These are phyloP conservation scores for Colletotrichum musicola DNA, from an alignment of 2,329 filamentous ascomycete genomes.

Conservation along the genomic window DNA sequence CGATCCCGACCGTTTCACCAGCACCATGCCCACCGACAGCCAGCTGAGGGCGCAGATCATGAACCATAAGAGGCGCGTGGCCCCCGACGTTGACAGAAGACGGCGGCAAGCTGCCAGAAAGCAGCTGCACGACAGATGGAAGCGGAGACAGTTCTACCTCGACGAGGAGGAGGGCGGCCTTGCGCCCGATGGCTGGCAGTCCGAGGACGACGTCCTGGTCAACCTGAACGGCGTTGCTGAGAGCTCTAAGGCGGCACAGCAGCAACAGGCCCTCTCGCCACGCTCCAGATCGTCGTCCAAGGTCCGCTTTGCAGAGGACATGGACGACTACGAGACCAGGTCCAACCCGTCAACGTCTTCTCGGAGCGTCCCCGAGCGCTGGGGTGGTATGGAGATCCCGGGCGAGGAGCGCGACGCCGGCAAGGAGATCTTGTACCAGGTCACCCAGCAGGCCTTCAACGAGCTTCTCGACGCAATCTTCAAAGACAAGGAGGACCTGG, in stretches of 20 bases:
- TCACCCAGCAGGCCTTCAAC: slow-evolving; percentile 93
- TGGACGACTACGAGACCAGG: slow-evolving; percentile 75
- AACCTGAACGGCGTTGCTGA: slow-evolving; percentile 54
- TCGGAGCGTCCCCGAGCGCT: slow-evolving; percentile 77
- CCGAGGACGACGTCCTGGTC: slow-evolving; percentile 68
- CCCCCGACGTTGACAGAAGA: slow-evolving; percentile 54
- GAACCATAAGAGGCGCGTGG: slow-evolving; percentile 50
- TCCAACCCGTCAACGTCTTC: slow-evolving; percentile 82
- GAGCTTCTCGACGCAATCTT: slow-evolving; percentile 92
- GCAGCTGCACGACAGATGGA: slow-evolving; percentile 79
- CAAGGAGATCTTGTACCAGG: slow-evolving; percentile 90
- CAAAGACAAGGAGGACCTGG: slow-evolving; percentile 81
- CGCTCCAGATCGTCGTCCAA: slow-evolving; percentile 83
- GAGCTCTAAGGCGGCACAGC: slow-evolving; percentile 57
- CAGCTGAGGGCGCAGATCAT: slow-evolving; percentile 55
- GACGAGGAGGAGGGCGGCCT: slow-evolving; percentile 84
- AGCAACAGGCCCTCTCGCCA: slow-evolving; percentile 56
- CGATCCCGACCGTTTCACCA: slow-evolving; percentile 47
- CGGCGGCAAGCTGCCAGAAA: slow-evolving; percentile 58
- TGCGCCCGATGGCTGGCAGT: slow-evolving; percentile 74
- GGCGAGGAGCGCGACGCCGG: slow-evolving; percentile 86
- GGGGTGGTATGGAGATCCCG: slow-evolving; percentile 83
- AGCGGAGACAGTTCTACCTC: slow-evolving; percentile 82
- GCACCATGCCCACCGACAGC: slow-evolving; percentile 53
- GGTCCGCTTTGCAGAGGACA: slow-evolving; percentile 80